These are phyloP conservation scores for Hypoxylon sp. DNA, from an alignment of 2,329 filamentous ascomycete species.

Conservation along the genomic window DNA sequence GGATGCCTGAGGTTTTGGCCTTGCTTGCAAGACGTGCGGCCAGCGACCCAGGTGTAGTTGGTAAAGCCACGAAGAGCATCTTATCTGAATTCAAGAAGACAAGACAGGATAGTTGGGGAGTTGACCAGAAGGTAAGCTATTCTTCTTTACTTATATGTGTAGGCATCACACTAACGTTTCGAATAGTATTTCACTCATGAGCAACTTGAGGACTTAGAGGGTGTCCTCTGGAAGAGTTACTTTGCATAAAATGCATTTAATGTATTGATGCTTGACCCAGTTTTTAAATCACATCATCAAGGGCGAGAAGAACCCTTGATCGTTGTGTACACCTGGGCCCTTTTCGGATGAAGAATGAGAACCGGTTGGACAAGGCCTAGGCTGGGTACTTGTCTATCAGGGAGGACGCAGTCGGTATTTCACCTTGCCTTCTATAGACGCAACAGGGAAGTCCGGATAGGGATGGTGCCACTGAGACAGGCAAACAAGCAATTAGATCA, in stretches of 20 bases:
- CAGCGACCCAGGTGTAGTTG: constrained; percentile 88
- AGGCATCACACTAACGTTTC: constrained; percentile 41
- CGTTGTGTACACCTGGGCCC: constrained; percentile 17
- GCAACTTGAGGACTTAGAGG: constrained; percentile 93
- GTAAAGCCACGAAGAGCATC: constrained; percentile 93
- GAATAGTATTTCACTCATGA: constrained; percentile 82
- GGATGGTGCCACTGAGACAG: too few relatives aligned
- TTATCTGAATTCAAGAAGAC: constrained; percentile 99
- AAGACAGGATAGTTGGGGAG: constrained; percentile 96
- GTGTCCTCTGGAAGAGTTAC: constrained; percentile 99
- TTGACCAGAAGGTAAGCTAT: constrained; percentile 88
- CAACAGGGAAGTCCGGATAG: too few relatives aligned
- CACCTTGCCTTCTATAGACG: too few relatives aligned
- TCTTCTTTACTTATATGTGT: constrained; percentile 1
- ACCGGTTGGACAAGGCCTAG: constrained; percentile 7
- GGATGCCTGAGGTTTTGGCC: constrained; percentile 94
- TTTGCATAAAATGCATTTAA: constrained; percentile 71
- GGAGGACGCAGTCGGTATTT: too few relatives aligned
- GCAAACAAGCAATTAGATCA: too few relatives aligned
- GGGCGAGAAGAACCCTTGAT: too few relatives aligned
- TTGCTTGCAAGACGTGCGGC: constrained; percentile 85
- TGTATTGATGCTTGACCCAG: neutral
- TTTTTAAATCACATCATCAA: too few relatives aligned
- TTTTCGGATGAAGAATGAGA: constrained; percentile 1
- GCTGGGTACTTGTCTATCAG: too few relatives aligned